Conservation (phyloP, 345 rosid genomes). For the Psidium guajava region DNA sequence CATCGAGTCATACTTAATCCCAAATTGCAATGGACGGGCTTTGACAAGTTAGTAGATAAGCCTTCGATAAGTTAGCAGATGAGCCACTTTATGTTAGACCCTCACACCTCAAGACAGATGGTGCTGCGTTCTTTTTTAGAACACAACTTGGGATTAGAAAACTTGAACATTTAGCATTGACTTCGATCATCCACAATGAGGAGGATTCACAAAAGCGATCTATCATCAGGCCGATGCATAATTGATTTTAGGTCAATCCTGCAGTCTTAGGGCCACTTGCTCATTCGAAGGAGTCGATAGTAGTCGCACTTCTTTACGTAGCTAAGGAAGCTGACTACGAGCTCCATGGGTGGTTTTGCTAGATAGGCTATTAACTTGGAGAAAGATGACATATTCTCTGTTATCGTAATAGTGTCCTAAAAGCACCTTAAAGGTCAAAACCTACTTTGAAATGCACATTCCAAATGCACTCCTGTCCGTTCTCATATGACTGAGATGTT, state of each 20-base stretch:
- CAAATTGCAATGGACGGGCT: background rate
- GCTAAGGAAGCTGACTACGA: background rate
- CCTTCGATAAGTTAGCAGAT: background rate
- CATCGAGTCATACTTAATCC: background rate
- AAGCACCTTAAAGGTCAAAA: background rate
- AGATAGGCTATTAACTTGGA: too few species aligned
- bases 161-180: background rate
- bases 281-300: background rate
- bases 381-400: background rate
- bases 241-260: background rate
- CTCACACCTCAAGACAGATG: background rate
- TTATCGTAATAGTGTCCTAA: background rate
- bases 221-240: background rate
- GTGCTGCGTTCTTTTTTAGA: background rate
- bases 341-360: too few species aligned
- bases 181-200: background rate
- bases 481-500: background rate
- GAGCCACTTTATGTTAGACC: background rate
- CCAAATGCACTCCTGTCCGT: background rate
- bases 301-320: background rate
- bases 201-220: background rate
- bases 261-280: background rate
- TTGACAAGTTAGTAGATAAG: background rate
- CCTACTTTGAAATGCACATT: background rate
- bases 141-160: background rate